Evolutionary conservation across 352 stramenopile species (phyloP).

Genomic region (Pythium periplocum): DNA sequence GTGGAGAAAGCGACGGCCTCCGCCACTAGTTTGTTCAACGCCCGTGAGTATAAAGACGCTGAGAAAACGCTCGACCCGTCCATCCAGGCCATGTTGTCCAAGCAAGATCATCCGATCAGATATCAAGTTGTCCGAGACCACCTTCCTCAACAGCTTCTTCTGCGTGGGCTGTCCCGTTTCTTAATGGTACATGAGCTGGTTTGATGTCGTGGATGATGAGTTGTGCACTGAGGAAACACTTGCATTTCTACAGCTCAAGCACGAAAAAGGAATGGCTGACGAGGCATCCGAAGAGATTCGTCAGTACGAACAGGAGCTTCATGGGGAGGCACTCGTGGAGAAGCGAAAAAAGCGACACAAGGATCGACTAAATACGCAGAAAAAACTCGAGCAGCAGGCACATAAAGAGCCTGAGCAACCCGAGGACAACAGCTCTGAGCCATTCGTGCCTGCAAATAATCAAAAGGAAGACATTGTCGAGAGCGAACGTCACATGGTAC

Average conservation of each 20-base stretch:
- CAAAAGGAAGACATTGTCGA: no score
- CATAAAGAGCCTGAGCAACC: no score
- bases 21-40: neutral
- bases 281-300: slow-evolving; percentile 7
- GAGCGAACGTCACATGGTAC: neutral
- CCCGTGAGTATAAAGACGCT: neutral
- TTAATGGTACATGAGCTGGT: slow-evolving; percentile 23
- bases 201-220: neutral
- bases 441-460: no score
- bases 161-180: slow-evolving; percentile 40
- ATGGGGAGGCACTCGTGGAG: neutral
- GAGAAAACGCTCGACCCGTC: neutral
- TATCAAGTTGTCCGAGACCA: slow-evolving; percentile 2
- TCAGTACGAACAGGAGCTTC: slow-evolving; percentile 7
- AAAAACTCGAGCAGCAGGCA: no score
- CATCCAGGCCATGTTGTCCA: no score
- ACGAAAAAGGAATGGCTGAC: slow-evolving; percentile 12
- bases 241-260: slow-evolving; percentile 12
- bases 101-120: no score
- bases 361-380: no score
- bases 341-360: neutral
- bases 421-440: no score
- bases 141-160: slow-evolving; percentile 25
- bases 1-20: no score
- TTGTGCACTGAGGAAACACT: neutral